Evolutionary conservation across 2,329 filamentous ascomycete species (phyloP).

Genomic region (Phoma sp.): DNA sequence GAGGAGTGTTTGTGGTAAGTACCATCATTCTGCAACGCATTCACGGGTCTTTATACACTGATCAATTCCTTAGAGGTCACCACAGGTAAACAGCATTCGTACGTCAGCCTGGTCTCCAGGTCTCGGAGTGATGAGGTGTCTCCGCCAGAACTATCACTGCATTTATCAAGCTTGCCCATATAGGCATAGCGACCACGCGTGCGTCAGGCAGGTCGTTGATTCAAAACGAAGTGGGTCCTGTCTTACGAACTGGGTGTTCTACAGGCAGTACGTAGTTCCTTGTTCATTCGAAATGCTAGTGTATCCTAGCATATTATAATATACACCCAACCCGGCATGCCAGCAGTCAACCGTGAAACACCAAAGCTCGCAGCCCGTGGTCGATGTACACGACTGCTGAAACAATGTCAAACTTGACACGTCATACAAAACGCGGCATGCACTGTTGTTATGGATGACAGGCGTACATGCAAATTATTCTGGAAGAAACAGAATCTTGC

Average conservation of each 20-base stretch:
- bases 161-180: neutral
- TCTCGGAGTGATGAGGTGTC: slow-evolving; percentile 6
- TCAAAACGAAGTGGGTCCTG: slow-evolving; percentile 7
- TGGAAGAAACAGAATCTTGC: neutral
- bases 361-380: too few species aligned
- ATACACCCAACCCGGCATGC: too few species aligned
- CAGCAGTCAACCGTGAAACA: too few species aligned
- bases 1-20: too few species aligned
- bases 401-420: slow-evolving; percentile 14
- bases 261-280: too few species aligned
- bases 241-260: neutral
- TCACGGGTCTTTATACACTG: slow-evolving; percentile 5
- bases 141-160: neutral
- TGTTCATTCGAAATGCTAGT: too few species aligned
- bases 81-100: neutral
- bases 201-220: neutral
- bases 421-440: slow-evolving; percentile 3
- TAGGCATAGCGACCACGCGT: neutral
- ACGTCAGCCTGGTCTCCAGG: neutral
- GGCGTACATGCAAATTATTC: neutral
- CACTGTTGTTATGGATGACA: neutral
- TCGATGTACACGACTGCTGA: slow-evolving; percentile 10
- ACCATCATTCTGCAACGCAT: too few species aligned
- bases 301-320: too few species aligned
- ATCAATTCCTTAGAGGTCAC: neutral